Evolutionary conservation across 805 yeast species (phyloP).

Genomic region (Debaryomyces hansenii): DNA sequence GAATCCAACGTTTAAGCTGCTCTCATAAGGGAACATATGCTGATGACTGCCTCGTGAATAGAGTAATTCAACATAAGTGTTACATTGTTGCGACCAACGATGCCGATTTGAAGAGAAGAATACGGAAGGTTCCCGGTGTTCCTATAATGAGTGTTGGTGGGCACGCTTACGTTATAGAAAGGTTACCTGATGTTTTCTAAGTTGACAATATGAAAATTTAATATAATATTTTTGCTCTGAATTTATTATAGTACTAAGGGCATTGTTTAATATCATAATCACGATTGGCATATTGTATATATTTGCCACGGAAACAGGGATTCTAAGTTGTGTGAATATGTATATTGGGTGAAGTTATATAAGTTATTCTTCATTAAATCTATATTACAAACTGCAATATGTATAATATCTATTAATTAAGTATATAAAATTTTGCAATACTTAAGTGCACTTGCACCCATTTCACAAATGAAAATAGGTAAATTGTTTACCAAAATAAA

Average conservation of each 20-base stretch:
- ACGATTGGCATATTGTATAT: no score
- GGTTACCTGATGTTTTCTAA: conserved; percentile 90
- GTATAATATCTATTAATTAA: no score
- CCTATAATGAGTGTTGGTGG: conserved; percentile 97
- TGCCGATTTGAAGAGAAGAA: conserved; percentile 91
- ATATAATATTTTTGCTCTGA: background rate
- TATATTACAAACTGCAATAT: no score
- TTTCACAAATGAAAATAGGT: no score
- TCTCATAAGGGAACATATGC: conserved; percentile 97
- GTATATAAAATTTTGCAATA: no score
- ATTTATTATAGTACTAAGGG: no score
- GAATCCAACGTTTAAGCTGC: conserved; percentile 83
- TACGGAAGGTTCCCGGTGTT: conserved; percentile 95
- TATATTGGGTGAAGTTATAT: no score
- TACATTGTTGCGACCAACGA: conserved; percentile 97
- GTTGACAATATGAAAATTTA: background rate
- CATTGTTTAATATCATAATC: no score
- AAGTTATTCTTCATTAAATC: no score
- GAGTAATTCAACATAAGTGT: conserved; percentile 95
- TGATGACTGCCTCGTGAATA: conserved; percentile 91
- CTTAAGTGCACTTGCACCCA: no score
- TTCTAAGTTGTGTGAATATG: no score
- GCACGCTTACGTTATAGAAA: conserved; percentile 87
- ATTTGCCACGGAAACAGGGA: no score
- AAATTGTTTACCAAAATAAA: background rate